Base-by-base conservation (phyloP, 83 land plant species). In the Thuja plicata region DNA sequence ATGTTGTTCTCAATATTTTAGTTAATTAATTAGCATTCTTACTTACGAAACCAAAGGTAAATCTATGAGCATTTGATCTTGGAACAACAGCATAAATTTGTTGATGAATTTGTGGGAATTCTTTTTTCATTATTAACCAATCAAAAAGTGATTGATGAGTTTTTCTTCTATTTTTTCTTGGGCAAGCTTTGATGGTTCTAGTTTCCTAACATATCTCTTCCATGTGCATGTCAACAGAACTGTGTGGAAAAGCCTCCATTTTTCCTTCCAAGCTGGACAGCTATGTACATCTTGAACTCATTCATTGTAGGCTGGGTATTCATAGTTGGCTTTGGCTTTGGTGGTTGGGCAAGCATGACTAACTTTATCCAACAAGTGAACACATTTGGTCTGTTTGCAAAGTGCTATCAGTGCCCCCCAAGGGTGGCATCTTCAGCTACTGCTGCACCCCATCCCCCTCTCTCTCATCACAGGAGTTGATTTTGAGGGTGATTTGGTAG, bases 261-360 rank as follows among this genome's bases (percentile, higher is more conserved):
- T 74, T 90, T 92, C 90, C 83, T 92, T 37, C 92, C 88, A 19
- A 90, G 93, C 77, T 93, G 92, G 94, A 79, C 94, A n/a, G 94
- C 82, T 1, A 91, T 93, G 88, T 93, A 88, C 66, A 85, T 88
- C 81, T 52, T 91, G 83, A 93, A 93, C 88, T 30, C 81, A 27
- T 93, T 93, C 38, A 57, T 93, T 8, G 92, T 93, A 78, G 87
- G 79, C 5, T 93, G 94, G 94, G 90, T 91, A 0, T 32, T 89
- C 2, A 81, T 93, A 12, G 89, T 91, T 9, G 94, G 93, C 1
- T 91, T 93, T 84, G 94, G 92, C 24, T 90, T 93, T 38, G 94
- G 94, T 74, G 94, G 94, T 24, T 93, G 94, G 94, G 94, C 94
- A 37, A 93, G 94, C 88, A 89, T 93, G 93, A 80, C 87, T 66